Evolutionary conservation across 2,329 filamentous ascomycete genomes (phyloP).

Genomic region (Incumbomyces delicatus): DNA sequence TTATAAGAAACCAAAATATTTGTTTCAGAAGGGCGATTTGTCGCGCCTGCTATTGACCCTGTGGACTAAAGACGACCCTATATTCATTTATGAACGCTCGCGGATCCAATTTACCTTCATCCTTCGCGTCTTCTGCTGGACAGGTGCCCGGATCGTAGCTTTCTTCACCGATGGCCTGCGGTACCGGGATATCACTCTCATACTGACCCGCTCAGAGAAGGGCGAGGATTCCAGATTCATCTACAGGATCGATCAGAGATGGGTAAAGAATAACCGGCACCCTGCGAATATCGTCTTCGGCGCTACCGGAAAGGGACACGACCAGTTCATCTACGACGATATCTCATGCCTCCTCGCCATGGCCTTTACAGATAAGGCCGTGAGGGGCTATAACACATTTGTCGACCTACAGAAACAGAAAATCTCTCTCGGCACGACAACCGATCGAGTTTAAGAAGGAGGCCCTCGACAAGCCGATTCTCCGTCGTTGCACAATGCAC

Average conservation of each 20-base stretch:
- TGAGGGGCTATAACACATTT: conserved; percentile 10
- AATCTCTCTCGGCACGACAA: conserved; percentile 7
- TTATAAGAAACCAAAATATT: too few species aligned
- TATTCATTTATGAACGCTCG: too few species aligned
- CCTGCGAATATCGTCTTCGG: conserved; percentile 4
- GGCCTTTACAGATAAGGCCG: conserved; percentile 10
- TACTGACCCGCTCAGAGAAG: not conserved
- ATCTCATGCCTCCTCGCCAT: conserved; percentile 9
- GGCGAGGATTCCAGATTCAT: not conserved
- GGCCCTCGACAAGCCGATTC: conserved; percentile 5
- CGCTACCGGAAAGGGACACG: conserved; percentile 2
- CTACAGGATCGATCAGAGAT: conserved; percentile 1
- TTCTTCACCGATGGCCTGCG: too few species aligned
- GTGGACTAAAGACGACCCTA: too few species aligned
- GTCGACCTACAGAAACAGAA: conserved; percentile 9
- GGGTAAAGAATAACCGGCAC: conserved; percentile 1
- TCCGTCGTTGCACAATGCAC: too few species aligned
- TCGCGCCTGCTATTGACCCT: too few species aligned
- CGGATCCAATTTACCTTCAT: too few species aligned
- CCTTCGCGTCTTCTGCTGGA: too few species aligned
- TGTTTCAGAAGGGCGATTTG: too few species aligned
- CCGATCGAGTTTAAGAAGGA: conserved; percentile 7
- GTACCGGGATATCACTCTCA: not conserved
- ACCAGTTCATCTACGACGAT: conserved; percentile 11
- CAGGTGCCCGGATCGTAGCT: too few species aligned